These are phyloP conservation scores for Globomyces sp. DNA, from an alignment of 371 early-diverging fungal genomes.

Conservation along the genomic window DNA sequence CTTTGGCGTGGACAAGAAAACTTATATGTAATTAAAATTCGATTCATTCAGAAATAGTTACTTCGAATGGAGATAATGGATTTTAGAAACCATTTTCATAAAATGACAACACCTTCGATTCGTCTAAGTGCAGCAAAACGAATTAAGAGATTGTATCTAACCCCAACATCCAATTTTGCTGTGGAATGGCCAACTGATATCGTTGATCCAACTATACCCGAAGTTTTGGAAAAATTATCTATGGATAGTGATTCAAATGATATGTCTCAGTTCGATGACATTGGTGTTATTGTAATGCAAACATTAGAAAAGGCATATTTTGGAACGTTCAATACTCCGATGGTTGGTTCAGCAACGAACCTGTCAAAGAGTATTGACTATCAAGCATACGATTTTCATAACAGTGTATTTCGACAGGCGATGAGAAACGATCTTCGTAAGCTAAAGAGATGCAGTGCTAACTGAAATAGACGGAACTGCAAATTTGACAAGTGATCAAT, in stretches of 20 bases:
- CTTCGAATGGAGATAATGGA: constrained; percentile 39
- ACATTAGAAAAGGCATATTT: constrained; percentile 27
- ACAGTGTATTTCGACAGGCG: constrained; percentile 41
- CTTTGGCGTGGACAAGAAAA: constrained; percentile 29
- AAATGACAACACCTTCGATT: constrained; percentile 21
- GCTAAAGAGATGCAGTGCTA: neutral
- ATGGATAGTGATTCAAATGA: constrained; percentile 26
- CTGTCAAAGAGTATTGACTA: neutral
- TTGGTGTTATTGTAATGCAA: constrained; percentile 31
- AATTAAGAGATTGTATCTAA: constrained; percentile 38
- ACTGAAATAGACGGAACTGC: constrained; percentile 31
- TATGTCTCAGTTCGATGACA: constrained; percentile 35
- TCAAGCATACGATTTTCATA: constrained; percentile 14
- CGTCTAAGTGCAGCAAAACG: constrained; percentile 33
- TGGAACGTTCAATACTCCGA: constrained; percentile 22
- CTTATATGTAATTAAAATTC: constrained; percentile 28
- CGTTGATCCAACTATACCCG: constrained; percentile 9
- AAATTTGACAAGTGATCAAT: constrained; percentile 37
- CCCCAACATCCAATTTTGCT: constrained; percentile 15
- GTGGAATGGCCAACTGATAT: constrained; percentile 16
- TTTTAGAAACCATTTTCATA: constrained; percentile 26
- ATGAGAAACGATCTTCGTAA: constrained; percentile 39
- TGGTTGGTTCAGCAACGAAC: constrained; percentile 8
- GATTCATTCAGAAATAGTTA: constrained; percentile 23
- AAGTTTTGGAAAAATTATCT: constrained; percentile 18